Base-by-base conservation (phyloP, 2,329 filamentous ascomycete species). In the Malbranchea zuffiana region DNA sequence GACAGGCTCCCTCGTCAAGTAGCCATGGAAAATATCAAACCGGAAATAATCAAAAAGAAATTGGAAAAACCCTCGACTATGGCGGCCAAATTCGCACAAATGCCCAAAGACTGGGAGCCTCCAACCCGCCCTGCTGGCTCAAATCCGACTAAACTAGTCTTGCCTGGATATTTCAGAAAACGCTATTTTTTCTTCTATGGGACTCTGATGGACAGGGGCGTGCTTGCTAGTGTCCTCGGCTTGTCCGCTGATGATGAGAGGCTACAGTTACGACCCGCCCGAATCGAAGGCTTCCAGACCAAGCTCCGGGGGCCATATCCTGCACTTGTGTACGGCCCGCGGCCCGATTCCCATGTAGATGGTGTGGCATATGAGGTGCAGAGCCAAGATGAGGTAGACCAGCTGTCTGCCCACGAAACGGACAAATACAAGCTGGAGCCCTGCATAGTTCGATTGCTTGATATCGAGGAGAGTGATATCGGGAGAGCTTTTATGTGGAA, bases 101-200 rank as follows among this genome's bases (percentile, higher is more conserved):
- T 34, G 12, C 32, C 32, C 6, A 8, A 23, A 25, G 32, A 18
- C n/a, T 34, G 32, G 32, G n/a, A 34, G 16, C 32, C 32, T n/a
- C 32, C 32, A 6, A 3, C 10, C 3, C 5, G 8, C 12, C 20
- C 19, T 25, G 6, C 7, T 15, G 4, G 11, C 12, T 23, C n/a
- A 6, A 16, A 25, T 8, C 12, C 10, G 5, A 15, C 24, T n/a
- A 25, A 20, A 5, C 13, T 34, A 16, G 19, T 15, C 7, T 15
- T 24, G 20, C 32, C 32, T 24, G 32, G 12, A 10, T 34, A 25
- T 25, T 34, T 34, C n/a, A 4, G n/a, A n/a, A 25, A 34, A 56
- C 38, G n/a, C n/a, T n/a, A n/a, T n/a, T n/a, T n/a, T n/a, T 61
- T 62, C 44, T 57, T 62, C 46, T 60, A 62, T 38, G 57, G 56